Conservation (phyloP, 1,139 yeast species). For the Candida pseudoviswanathii region DNA sequence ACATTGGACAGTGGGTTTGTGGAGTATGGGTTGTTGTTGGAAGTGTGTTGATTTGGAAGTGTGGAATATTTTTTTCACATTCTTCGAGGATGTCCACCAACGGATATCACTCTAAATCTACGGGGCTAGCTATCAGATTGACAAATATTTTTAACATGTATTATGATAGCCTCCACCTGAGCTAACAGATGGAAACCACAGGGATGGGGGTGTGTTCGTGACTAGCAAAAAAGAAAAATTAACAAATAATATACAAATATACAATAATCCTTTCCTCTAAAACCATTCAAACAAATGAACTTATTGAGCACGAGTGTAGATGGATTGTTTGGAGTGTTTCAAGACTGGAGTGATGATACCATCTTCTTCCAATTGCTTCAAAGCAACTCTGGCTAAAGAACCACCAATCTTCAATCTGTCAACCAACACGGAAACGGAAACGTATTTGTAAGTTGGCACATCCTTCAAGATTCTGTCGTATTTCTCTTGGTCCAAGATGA, state of each 20-base stretch:
- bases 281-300: conserved; percentile 11
- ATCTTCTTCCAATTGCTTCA: conserved; percentile 91
- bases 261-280: conserved; percentile 2
- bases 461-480: conserved; percentile 99
- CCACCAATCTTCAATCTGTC: conserved; percentile 99
- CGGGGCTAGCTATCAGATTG: too few relatives aligned
- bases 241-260: conserved; percentile 5
- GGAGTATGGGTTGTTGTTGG: background rate
- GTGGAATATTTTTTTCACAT: too few relatives aligned
- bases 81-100: too few relatives aligned
- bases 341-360: conserved; percentile 95
- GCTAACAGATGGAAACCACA: too few relatives aligned
- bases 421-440: conserved; percentile 96
- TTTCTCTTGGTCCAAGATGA: conserved; percentile 96
- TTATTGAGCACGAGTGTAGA: conserved; percentile 80
- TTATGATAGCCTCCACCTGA: background rate
- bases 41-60: too few relatives aligned
- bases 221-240: background rate
- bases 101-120: too few relatives aligned
- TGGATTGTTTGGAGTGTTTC: conserved; percentile 95
- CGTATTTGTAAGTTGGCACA: conserved; percentile 98
- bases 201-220: background rate
- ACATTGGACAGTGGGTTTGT: background rate
- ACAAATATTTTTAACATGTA: conserved; percentile 1
- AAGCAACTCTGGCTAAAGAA: conserved; percentile 97